Conservation (phyloP, 805 yeast species). For the Yarrowia yakushimensis region DNA sequence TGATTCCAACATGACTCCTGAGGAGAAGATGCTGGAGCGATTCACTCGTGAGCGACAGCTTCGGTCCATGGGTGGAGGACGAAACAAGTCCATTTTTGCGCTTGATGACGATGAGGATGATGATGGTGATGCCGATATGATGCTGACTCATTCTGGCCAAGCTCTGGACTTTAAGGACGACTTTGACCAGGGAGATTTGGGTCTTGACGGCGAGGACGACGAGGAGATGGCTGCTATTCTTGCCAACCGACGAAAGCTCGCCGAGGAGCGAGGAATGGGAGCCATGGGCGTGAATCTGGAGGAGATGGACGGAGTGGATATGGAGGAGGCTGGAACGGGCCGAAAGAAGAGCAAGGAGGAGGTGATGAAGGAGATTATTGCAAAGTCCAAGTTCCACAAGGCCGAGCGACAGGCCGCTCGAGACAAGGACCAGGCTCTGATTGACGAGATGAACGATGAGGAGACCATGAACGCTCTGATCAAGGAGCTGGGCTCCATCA, state of each 20-base stretch:
- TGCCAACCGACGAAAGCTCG: conserved; percentile 20
- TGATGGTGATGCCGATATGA: conserved; percentile 41
- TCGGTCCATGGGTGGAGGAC: conserved; percentile 42
- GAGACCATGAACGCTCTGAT: conserved; percentile 38
- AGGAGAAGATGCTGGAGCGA: conserved; percentile 93
- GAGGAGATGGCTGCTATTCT: conserved; percentile 32
- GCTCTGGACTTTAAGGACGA: conserved; percentile 58
- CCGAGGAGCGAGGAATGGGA: conserved; percentile 13
- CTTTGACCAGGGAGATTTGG: conserved; percentile 48
- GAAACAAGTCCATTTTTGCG: conserved; percentile 55
- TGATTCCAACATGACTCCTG: conserved; percentile 65
- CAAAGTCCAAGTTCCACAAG: conserved; percentile 44
- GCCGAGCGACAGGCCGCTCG: conserved; percentile 42
- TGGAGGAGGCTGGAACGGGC: conserved; percentile 33
- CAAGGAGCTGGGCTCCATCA: conserved; percentile 32
- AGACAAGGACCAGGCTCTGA: conserved; percentile 38
- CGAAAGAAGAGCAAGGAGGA: conserved; percentile 42
- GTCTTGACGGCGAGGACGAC: conserved; percentile 41
- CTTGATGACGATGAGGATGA: conserved; percentile 71
- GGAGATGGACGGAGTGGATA: conserved; percentile 40
- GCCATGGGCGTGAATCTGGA: conserved; percentile 37
- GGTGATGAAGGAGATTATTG: conserved; percentile 45
- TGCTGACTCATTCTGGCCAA: conserved; percentile 77
- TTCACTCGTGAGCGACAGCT: conserved; percentile 83
- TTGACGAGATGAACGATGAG: conserved; percentile 40